Percentiles rank a stretch among this genome's conserved stretches.
Conservation (phyloP, 345 rosid genomes). For the Citrus inodora region DNA sequence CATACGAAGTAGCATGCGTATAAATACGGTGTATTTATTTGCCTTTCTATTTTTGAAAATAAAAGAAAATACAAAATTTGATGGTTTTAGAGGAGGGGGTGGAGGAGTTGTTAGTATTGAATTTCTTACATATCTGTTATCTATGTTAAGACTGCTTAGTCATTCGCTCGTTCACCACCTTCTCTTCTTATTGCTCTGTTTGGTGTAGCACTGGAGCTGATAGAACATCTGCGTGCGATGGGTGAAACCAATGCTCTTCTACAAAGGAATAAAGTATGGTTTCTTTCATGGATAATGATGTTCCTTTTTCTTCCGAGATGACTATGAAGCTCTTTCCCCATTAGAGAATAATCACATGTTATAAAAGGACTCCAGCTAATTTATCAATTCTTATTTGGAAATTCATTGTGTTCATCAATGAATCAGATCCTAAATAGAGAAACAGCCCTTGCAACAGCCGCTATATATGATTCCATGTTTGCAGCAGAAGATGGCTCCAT, state of each 20-base stretch:
- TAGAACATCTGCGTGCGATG: slow-evolving; percentile 94
- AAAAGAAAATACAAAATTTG: no score
- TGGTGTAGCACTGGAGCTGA: slow-evolving; percentile 75
- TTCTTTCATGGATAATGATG: slow-evolving; percentile 5
- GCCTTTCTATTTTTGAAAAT: no score
- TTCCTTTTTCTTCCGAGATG: not conserved
- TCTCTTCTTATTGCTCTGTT: not conserved
- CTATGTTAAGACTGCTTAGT: not conserved
- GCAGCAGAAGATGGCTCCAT: slow-evolving; percentile 85
- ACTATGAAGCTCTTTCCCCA: not conserved
- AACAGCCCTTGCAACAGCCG: slow-evolving; percentile 91
- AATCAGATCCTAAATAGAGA: slow-evolving; percentile 74
- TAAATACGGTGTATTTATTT: not conserved
- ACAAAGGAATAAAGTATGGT: slow-evolving; percentile 62
- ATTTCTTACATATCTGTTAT: no score
- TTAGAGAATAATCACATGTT: not conserved
- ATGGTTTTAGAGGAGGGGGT: no score
- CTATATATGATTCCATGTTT: slow-evolving; percentile 94
- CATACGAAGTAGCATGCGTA: not conserved
- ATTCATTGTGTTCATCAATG: not conserved
- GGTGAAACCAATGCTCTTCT: slow-evolving; percentile 97
- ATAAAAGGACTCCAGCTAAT: not conserved
- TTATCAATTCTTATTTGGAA: not conserved
- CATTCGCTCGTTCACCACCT: not conserved
- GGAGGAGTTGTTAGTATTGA: no score